phyloP scores from a whole-genome alignment of 2,329 filamentous ascomycete species.

The Pezicula carpinea region DNA sequence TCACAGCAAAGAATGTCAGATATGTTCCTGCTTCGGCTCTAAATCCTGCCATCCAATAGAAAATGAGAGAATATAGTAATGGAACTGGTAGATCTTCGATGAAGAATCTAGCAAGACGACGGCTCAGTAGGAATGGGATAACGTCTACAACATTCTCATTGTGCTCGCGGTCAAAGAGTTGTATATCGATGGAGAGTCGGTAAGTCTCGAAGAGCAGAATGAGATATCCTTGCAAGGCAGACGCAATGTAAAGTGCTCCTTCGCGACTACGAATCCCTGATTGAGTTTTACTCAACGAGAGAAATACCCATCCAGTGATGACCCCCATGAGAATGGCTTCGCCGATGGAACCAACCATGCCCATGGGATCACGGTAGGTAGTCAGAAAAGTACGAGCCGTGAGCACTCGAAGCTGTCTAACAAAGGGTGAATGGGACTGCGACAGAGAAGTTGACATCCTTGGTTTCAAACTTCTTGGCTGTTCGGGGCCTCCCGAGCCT shows the following conservation, averaged over 20 bases:
- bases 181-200: slow-evolving; percentile 69
- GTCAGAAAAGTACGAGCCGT: slow-evolving; percentile 66
- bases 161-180: slow-evolving; percentile 70
- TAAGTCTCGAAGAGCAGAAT: slow-evolving; percentile 74
- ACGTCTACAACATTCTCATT: slow-evolving; percentile 69
- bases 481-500: not conserved
- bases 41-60: slow-evolving; percentile 77
- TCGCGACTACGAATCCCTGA: slow-evolving; percentile 70
- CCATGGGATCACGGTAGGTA: slow-evolving; percentile 73
- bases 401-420: slow-evolving; percentile 60
- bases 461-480: not conserved
- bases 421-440: slow-evolving; percentile 46
- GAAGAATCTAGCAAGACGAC: slow-evolving; percentile 62
- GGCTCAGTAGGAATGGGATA: slow-evolving; percentile 64
- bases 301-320: slow-evolving; percentile 70
- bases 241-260: slow-evolving; percentile 67
- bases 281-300: slow-evolving; percentile 57
- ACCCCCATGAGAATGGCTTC: slow-evolving; percentile 69
- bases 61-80: slow-evolving; percentile 64
- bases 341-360: slow-evolving; percentile 64
- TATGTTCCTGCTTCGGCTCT: slow-evolving; percentile 59
- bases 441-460: slow-evolving; percentile 10
- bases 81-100: slow-evolving; percentile 72
- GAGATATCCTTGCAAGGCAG: slow-evolving; percentile 70
- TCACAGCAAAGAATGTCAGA: slow-evolving; percentile 66